These are phyloP conservation scores for Atkinsonella hypoxylon DNA, from an alignment of 2,329 filamentous ascomycete species.

Conservation along the genomic window DNA sequence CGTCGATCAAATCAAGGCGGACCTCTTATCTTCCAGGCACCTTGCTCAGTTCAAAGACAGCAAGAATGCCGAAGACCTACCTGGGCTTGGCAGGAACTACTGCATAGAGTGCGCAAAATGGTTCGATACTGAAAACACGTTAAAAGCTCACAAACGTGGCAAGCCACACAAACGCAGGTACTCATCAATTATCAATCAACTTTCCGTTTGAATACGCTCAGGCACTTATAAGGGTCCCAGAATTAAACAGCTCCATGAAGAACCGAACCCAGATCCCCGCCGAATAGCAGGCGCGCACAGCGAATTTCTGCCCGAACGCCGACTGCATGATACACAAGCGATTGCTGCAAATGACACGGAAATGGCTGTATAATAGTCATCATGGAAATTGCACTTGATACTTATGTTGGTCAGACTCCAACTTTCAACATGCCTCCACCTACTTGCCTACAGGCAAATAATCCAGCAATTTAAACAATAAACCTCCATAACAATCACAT, in stretches of 20 bases:
- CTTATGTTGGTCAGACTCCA: neutral
- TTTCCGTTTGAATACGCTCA: neutral
- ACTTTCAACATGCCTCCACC: neutral
- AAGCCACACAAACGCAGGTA: slow-evolving; percentile 87
- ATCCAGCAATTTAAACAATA: neutral
- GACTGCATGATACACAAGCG: neutral
- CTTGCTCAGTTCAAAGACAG: slow-evolving; percentile 65
- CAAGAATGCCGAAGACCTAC: slow-evolving; percentile 76
- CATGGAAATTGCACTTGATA: neutral
- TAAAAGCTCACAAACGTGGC: slow-evolving; percentile 64
- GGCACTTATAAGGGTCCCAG: slow-evolving; percentile 30
- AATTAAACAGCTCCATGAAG: slow-evolving; percentile 69
- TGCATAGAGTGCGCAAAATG: slow-evolving; percentile 92
- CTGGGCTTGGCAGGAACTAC: slow-evolving; percentile 74
- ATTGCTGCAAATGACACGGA: neutral
- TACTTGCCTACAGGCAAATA: neutral
- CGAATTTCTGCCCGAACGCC: slow-evolving; percentile 59
- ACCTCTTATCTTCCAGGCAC: slow-evolving; percentile 68
- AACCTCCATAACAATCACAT: neutral
- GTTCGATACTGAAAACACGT: slow-evolving; percentile 76
- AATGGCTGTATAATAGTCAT: neutral
- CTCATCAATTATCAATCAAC: neutral
- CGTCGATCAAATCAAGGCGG: slow-evolving; percentile 81
- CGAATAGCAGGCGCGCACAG: slow-evolving; percentile 73
- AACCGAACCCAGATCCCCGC: slow-evolving; percentile 77